Evolutionary conservation across 805 yeast species (phyloP).

Genomic region (Candida anglica): DNA sequence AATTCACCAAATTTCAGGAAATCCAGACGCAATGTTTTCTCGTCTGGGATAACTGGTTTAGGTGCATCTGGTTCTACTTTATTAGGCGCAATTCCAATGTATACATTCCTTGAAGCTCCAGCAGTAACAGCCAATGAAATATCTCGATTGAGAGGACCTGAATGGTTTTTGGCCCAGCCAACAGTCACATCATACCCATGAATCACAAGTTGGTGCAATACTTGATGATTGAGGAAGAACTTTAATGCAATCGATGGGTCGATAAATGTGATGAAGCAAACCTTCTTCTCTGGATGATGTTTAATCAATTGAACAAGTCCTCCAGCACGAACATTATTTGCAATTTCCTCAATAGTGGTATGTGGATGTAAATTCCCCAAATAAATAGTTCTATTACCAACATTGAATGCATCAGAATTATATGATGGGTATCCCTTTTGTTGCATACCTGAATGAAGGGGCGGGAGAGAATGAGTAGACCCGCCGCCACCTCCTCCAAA

Average conservation of each 20-base stretch:
- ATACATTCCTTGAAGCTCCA: slow-evolving; percentile 76
- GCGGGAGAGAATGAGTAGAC: neutral
- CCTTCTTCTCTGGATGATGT: slow-evolving; percentile 46
- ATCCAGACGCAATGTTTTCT: slow-evolving; percentile 51
- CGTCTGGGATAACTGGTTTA: slow-evolving; percentile 23
- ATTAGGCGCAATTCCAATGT: slow-evolving; percentile 59
- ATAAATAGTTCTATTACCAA: slow-evolving; percentile 77
- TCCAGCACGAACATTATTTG: slow-evolving; percentile 69
- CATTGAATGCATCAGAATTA: slow-evolving; percentile 12
- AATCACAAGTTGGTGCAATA: slow-evolving; percentile 52
- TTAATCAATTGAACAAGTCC: slow-evolving; percentile 66
- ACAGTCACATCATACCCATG: slow-evolving; percentile 61
- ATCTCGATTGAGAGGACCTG: slow-evolving; percentile 57
- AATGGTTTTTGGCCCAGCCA: slow-evolving; percentile 68
- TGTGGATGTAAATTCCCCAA: slow-evolving; percentile 74
- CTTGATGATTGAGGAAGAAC: slow-evolving; percentile 57
- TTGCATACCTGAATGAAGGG: neutral
- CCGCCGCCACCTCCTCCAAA: too few species aligned
- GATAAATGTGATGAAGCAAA: slow-evolving; percentile 69
- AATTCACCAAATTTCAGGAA: slow-evolving; percentile 63
- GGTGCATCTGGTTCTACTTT: too few species aligned
- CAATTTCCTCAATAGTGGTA: slow-evolving; percentile 67
- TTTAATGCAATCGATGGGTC: slow-evolving; percentile 63
- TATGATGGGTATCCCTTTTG: too few species aligned
- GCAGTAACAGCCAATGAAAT: slow-evolving; percentile 61